Evolutionary conservation across 108 stramenopile species (phyloP).

Genomic region (Stephanodiscus minutulus): DNA sequence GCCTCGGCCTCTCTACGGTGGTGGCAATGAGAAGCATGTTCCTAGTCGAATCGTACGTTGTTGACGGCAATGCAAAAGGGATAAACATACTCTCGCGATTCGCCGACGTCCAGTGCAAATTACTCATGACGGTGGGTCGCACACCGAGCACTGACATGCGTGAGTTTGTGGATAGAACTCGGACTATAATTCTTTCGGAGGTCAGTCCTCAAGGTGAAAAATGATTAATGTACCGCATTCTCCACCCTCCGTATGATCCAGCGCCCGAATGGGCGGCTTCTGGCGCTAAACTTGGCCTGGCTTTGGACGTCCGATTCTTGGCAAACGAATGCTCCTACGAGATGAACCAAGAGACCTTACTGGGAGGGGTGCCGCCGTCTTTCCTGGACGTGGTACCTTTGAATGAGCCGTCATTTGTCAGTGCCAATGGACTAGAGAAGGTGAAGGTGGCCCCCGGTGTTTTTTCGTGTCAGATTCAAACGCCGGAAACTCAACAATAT

Average conservation of each 20-base stretch:
- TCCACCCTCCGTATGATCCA: background rate
- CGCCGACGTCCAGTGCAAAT: background rate
- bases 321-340: constrained; percentile 18
- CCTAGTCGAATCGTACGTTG: background rate
- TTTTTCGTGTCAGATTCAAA: constrained; percentile 27
- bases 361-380: background rate
- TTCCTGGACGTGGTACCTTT: constrained; percentile 19
- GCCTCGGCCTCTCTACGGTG: background rate
- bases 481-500: constrained; percentile 25
- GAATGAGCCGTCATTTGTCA: constrained; percentile 37
- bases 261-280: constrained; percentile 46
- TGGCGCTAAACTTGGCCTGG: constrained; percentile 39
- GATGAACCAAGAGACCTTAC: constrained; percentile 34
- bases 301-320: constrained; percentile 32
- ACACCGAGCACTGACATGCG: constrained; percentile 1
- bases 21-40: background rate
- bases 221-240: background rate
- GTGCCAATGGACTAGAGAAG: constrained; percentile 8
- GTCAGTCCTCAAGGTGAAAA: background rate
- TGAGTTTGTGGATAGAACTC: background rate
- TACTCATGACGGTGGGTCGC: background rate
- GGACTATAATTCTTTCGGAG: background rate
- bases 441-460: constrained; percentile 29
- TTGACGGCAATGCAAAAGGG: background rate
- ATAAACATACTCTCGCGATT: background rate